Evolutionary conservation across 2,329 filamentous ascomycete genomes (phyloP).

Genomic region (Teratosphaeria nubilosa): DNA sequence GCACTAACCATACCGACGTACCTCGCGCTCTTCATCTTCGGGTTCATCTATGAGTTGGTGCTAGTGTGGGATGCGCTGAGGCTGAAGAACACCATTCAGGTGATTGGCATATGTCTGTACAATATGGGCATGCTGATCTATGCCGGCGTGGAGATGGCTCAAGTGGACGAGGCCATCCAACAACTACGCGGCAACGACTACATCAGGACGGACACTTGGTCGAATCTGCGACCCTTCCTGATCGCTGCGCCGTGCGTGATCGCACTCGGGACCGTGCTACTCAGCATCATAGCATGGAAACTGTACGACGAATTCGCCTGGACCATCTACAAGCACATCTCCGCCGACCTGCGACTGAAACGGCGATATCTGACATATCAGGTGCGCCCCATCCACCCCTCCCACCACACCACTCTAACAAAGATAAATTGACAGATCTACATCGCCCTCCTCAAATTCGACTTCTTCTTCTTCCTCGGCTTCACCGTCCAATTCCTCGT

Average conservation of each 20-base stretch:
- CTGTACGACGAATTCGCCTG: constrained; percentile 97
- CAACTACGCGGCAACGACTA: constrained; percentile 39
- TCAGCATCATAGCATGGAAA: constrained; percentile 80
- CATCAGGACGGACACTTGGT: constrained; percentile 51
- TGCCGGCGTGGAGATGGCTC: constrained; percentile 82
- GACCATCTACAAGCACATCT: constrained; percentile 99
- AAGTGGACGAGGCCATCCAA: constrained; percentile 66
- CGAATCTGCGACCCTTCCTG: constrained; percentile 60
- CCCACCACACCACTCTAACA: background rate
- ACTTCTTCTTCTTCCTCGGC: constrained; percentile 99
- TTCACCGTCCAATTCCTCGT: constrained; percentile 98
- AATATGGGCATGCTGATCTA: constrained; percentile 89
- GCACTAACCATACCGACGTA: constrained; percentile 78
- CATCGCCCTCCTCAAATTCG: constrained; percentile 94
- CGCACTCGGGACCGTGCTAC: constrained; percentile 59
- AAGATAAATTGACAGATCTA: constrained; percentile 59
- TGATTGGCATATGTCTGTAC: constrained; percentile 89
- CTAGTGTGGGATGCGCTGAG: constrained; percentile 89
- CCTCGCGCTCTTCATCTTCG: constrained; percentile 92
- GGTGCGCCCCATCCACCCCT: constrained; percentile 42
- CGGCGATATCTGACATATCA: constrained; percentile 93
- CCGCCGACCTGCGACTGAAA: constrained; percentile 93
- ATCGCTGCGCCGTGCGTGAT: constrained; percentile 80
- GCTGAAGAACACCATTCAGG: constrained; percentile 95
- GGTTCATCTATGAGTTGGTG: constrained; percentile 82